Evolutionary conservation across 805 yeast species (phyloP), one percentile per base, ranked within the genome.

Genomic region (Metschnikowia reukaufii): DNA sequence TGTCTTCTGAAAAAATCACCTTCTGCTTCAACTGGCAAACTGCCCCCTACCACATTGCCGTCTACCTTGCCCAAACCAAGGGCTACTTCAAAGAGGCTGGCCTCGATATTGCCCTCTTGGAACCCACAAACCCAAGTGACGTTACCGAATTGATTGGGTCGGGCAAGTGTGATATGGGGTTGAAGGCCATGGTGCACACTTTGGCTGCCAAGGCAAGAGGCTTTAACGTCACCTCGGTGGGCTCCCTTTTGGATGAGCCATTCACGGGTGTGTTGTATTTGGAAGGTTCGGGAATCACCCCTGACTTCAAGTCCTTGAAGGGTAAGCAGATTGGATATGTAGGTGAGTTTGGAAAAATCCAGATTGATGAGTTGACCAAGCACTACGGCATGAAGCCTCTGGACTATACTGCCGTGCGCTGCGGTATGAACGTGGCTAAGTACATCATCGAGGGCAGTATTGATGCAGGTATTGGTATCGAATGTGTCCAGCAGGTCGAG

Each of bases 141-240:
- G 83, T 78, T 36, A 78, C 82, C 21, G 82, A 78, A 49, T 64
- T 78, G 50, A 74, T 78, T 59, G 83, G 83, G 6, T 70, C 78
- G 1, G 83, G 83, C 25, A 78, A 78, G 51, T 68, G 77, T 40
- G 82, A 78, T 62, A 76, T 78, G 79, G 83, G 83, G 12, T 66
- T 78, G 51, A 78, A 78, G 59, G 83, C 83, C 36, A 78, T 78
- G 83, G 77, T 78, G 54, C 83, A 78, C 56, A 78, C 83, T 4
- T 63, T 78, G 48, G 83, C 83, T 44, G 83, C 82, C 19, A 78
- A 77, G 58, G 83, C 83, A 10, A 70, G 83, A 50, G 82, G 82
- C 8, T 78, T 66, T 58, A 80, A 80, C 23, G 81, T 78, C 18
- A 79, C 82, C 17, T 76, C 82, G 13, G 72, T 78, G 41, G 83